A percentile compares a stretch with the other conserved stretches of the same genome.
phyloP scores from a whole-genome alignment of 2,329 filamentous ascomycete species.

The Hirsutella minnesotensis region DNA sequence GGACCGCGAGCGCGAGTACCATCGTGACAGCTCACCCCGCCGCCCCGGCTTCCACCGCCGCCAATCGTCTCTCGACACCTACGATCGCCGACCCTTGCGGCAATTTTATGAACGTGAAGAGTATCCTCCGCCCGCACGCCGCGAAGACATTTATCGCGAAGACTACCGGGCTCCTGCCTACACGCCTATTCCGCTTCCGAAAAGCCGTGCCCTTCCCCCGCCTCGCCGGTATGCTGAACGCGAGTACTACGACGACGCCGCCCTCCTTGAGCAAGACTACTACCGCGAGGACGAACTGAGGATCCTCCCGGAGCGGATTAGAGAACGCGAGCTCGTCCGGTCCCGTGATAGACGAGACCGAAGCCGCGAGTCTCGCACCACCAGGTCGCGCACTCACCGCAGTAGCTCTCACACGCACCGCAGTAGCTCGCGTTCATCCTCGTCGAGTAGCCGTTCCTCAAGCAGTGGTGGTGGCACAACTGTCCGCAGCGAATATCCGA shows the following conservation, averaged over 20 bases:
- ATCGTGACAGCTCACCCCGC: constrained; percentile 36
- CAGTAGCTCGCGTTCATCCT: constrained; percentile 31
- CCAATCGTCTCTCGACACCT: constrained; percentile 84
- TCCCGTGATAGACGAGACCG: constrained; percentile 30
- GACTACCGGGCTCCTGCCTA: constrained; percentile 35
- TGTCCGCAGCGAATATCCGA: constrained; percentile 54
- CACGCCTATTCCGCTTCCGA: constrained; percentile 57
- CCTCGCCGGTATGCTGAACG: constrained; percentile 43
- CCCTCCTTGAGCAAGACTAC: constrained; percentile 52
- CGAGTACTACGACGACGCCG: constrained; percentile 53
- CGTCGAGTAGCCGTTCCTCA: constrained; percentile 30
- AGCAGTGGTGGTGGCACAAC: constrained; percentile 38
- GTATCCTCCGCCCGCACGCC: constrained; percentile 45
- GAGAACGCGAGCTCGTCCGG: constrained; percentile 49
- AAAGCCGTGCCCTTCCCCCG: constrained; percentile 47
- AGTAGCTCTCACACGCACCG: constrained; percentile 27
- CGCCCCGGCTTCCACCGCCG: constrained; percentile 62
- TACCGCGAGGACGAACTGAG: constrained; percentile 65
- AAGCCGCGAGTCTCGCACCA: constrained; percentile 28
- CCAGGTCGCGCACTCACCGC: constrained; percentile 24
- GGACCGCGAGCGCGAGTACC: constrained; percentile 38
- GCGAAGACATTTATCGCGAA: constrained; percentile 34
- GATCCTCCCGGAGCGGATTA: constrained; percentile 44
- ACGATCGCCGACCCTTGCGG: constrained; percentile 58
- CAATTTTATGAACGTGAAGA: constrained; percentile 45